Evolutionary conservation across 2,329 filamentous ascomycete species (phyloP), one percentile per base, ranked within the genome.

Genomic region (Paraphaeosphaeria sporulosa): DNA sequence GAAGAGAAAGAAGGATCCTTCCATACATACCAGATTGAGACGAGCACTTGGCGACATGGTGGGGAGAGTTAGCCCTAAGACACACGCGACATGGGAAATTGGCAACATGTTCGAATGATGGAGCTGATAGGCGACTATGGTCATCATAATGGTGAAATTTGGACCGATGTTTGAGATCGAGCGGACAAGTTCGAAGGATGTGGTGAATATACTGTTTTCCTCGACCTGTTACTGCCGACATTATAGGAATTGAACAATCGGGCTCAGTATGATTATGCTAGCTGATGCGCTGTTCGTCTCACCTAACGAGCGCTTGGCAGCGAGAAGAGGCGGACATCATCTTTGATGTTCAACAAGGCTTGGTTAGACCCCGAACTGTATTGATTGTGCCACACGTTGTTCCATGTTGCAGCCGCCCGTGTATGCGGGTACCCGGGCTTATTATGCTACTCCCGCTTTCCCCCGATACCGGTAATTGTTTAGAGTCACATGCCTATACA

Each of bases 381-480:
- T 54, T 17, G 17, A 36, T 23, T 17, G 15, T 19, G 32, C 42
- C 52, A n/a, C 30, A 10, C n/a, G 15, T 27, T 55, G 40, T 27
- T 27, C 25, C 25, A 4, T 27, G 42, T 46, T 30, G n/a, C 19
- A 55, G 13, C 52, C 42, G 30, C 52, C 42, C 52, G 52, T 36
- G 42, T 55, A 55, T 55, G 52, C 42, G 42, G 42, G 25, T 36
- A 36, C 36, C 25, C 42, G 52, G 13, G n/a, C 51, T 25, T 15
- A 34, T 38, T 17, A 43, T 34, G 19, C 40, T 9, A 21, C 38
- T 32, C 43, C 17, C 40, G 25, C 30, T 32, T 15, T 6, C 19
- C 25, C 40, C 25, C 17, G 19, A 9, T 19, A 23, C 27, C 25
- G 40, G 36, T 54, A 15, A 21, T 44, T 44, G 19, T 23, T 15